Conservation (phyloP, 192 early-diverging fungal species). For the Chytriomyces sp. region DNA sequence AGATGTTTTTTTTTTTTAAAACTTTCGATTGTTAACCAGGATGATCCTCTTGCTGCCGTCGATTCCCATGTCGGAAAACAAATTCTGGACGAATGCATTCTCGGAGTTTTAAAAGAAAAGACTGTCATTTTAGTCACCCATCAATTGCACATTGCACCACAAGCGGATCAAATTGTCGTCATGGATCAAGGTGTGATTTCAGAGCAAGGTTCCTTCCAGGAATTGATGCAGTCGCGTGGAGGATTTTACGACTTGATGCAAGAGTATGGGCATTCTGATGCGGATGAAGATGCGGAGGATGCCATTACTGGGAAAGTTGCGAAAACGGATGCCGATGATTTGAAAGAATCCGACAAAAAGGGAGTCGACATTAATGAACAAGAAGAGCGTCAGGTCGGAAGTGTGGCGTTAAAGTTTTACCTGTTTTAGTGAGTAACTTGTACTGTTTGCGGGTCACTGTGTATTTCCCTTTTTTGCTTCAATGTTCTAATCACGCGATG, state of each 20-base stretch:
- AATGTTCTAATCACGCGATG: background rate
- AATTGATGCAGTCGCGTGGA: slow-evolving; percentile 34
- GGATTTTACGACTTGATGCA: slow-evolving; percentile 17
- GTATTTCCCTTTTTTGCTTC: background rate
- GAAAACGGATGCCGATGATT: background rate
- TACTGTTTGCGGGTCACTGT: too few relatives aligned
- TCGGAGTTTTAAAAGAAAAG: slow-evolving; percentile 37
- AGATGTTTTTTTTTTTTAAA: slow-evolving; percentile 18
- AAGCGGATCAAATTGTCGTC: slow-evolving; percentile 22
- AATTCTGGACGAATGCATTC: slow-evolving; percentile 72
- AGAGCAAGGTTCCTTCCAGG: slow-evolving; percentile 29
- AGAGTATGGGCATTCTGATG: background rate
- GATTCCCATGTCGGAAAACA: slow-evolving; percentile 65
- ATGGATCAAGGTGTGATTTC: slow-evolving; percentile 22
- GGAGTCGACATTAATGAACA: slow-evolving; percentile 6
- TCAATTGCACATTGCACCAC: slow-evolving; percentile 34
- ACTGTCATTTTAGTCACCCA: slow-evolving; percentile 51
- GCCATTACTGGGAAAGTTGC: background rate
- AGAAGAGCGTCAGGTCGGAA: slow-evolving; percentile 9
- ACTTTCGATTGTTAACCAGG: slow-evolving; percentile 1
- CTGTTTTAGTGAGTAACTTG: slow-evolving; percentile 17
- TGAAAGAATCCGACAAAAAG: slow-evolving; percentile 14
- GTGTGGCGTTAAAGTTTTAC: slow-evolving; percentile 3
- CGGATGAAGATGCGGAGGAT: slow-evolving; percentile 2
- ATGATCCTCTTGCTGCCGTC: slow-evolving; percentile 58